Evolutionary conservation across 2,329 filamentous ascomycete genomes (phyloP), one percentile per base, ranked within the genome.

Genomic region (Exophiala lecanii-corni): DNA sequence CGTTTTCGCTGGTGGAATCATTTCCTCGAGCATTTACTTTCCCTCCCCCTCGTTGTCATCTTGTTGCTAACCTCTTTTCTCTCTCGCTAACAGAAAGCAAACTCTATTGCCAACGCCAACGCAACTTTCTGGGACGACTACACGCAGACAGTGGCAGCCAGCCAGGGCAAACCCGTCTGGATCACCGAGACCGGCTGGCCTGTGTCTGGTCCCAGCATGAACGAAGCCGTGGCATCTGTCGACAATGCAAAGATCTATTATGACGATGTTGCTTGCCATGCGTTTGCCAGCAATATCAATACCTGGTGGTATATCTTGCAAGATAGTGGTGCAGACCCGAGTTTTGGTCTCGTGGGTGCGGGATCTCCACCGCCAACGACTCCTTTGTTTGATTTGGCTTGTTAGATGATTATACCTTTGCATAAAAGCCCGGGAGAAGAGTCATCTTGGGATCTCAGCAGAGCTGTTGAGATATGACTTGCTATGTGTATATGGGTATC

Each of bases 151-250:
- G 64, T 75, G 50, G 65, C 61, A 12, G 81, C 72, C 33, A 73
- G 78, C 25, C 69, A 73, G 25, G 78, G 76, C 59, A 76, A 76
- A 67, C 72, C 70, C 49, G 70, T 81, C 55, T 79, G 78, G 73
- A 68, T 81, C 35, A 79, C 76, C 15, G 79, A 84, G 71, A 81
- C 77, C 9, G 80, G 81, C 56, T 84, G 79, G 80, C 81, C 81
- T 38, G 67, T 70, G 37, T 64, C 60, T 25, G 81, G 81, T 28
- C 58, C 67, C 9, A 66, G 67, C 38, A 74, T 72, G 63, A 77
- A 78, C 39, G 54, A 72, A 61, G 80, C 75, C 40, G 70, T 73
- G 7, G 60, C 81, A 36, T 75, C 68, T 50, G 62, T 74, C 20
- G 61, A 68, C 21, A 84, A 84, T 59, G 77, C 80, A 48, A 71